Base-by-base conservation (phyloP, 2,329 filamentous ascomycete species). In the Tolypocladium inflatum region DNA sequence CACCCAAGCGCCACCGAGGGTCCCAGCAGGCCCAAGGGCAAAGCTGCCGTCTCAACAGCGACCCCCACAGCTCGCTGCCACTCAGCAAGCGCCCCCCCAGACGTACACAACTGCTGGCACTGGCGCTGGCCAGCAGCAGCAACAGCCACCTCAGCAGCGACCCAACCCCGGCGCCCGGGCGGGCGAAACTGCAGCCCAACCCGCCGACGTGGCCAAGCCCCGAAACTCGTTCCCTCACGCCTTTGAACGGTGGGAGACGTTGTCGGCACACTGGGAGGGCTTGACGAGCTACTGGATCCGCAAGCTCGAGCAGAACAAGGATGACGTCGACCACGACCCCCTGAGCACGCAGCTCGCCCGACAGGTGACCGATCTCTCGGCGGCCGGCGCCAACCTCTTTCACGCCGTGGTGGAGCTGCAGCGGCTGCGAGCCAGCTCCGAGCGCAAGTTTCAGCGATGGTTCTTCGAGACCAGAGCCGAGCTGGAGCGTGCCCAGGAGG, bases 201-300 rank as follows among this genome's bases (percentile, higher is more conserved):
- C 59, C 21, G 55, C 63, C 11, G 60, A 63, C 33, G 58, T 61
- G 48, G 61, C 69, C 4, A 74, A 80, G 55, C 72, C 81, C 56
- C 78, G 85, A 58, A 90, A 88, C 53, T 86, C 87, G 0, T 97
- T 99, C 64, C 94, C 94, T 0, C 94, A 97, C 73, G 94, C 94
- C 0, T 99, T 99, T 67, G 93, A 99, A 73, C 84, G 94, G 60
- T 99, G 94, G 94, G 94, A 99, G 71, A 93, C 90, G 0, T 76
- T 99, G 3, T 99, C 94, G 0, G 95, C 94, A 7, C 93, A 97
- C 66, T 99, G 94, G 94, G 94, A 99, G 71, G 94, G 94, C 5
- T 80, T 99, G 59, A 97, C 94, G 0, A 93, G 91, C 59, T 97
- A 96, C 74, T 99, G 94, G 93, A 94, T 99, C 63, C 88, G 91